Base-by-base conservation (phyloP, 805 yeast genomes). In the Spathaspora hagerdaliae region DNA sequence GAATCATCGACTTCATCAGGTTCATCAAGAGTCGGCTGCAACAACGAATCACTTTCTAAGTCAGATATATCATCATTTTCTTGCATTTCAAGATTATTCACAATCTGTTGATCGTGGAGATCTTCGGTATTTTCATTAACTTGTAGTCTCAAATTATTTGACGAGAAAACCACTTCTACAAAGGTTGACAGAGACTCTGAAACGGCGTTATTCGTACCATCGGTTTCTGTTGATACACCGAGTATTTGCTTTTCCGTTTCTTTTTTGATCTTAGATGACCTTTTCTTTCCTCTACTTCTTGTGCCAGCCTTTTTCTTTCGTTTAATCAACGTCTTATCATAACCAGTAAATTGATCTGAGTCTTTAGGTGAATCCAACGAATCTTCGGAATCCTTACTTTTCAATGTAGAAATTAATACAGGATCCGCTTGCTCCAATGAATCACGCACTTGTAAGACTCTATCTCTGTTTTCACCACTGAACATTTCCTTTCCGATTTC, bases 1-100 rank as follows among this genome's bases (percentile, higher is more conserved):
- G 32, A 29, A 34, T 50, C 50, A 7, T 50, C 52, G 6, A 46
- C 40, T 7, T 45, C 14, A 15, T 50, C 54, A 19, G 47, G 36
- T 3, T 46, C 49, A 12, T 39, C 42, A 1, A 15, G n/a, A 7
- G 31, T 37, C 6, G 36, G 31, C 27, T 42, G 52, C 26, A 46
- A 37, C 5, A 50, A 26, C 6, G 47, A 38, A 14, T 27, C 43
- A 7, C 33, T 39, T 19, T 47, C 47, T 6, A 41, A 8, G 29
- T 43, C 45, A 6, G 43, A 27, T 26, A 43, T 38, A 5, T 48
- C 50, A 29, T 44, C 47, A 31, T 34, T 35, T 14, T 29, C 32
- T 29, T 29, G 12, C 32, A 29, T 29, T 19, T 19, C 24, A 19
- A 19, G 24, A 19, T 19, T 19, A 19, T 19, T 19, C 24, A 19